Evolutionary conservation across 164 flowering plant species (phyloP).

Genomic region (Aristolochia fimbriata): DNA sequence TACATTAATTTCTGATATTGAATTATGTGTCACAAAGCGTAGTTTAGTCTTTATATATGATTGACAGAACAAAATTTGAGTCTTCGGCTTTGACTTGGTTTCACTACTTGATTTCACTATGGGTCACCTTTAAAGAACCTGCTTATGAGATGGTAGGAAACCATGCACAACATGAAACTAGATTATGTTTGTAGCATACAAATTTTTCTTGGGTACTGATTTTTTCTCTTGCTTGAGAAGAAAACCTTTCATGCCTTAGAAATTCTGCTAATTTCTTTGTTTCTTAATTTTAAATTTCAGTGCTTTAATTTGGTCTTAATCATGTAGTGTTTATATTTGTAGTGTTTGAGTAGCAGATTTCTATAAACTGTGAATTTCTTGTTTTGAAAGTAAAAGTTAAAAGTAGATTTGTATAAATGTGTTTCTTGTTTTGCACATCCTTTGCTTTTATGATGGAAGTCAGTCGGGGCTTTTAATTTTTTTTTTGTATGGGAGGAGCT

Average conservation of each 20-base stretch:
- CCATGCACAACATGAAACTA: constrained; percentile 9
- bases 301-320: too few species aligned
- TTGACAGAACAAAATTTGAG: too few species aligned
- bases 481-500: too few species aligned
- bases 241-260: too few species aligned
- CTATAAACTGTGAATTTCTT: not conserved
- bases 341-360: too few species aligned
- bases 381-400: constrained; percentile 12
- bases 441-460: too few species aligned
- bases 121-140: constrained; percentile 41
- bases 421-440: constrained; percentile 40
- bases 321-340: too few species aligned
- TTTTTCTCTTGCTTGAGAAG: not conserved
- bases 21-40: too few species aligned
- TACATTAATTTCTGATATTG: too few species aligned
- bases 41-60: too few species aligned
- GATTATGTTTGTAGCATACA: constrained; percentile 14
- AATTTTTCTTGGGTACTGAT: not conserved
- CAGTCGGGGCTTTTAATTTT: too few species aligned
- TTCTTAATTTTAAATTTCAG: not conserved
- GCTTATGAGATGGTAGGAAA: constrained; percentile 14
- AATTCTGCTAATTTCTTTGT: not conserved
- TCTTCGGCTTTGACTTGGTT: constrained; percentile 56
- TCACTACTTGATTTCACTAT: constrained; percentile 28
- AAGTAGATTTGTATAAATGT: constrained; percentile 30